Percentiles rank a stretch among this genome's conserved stretches.
These are phyloP conservation scores for Asterophora parasitica DNA, from an alignment of 768 basidiomycete genomes.

Conservation along the genomic window DNA sequence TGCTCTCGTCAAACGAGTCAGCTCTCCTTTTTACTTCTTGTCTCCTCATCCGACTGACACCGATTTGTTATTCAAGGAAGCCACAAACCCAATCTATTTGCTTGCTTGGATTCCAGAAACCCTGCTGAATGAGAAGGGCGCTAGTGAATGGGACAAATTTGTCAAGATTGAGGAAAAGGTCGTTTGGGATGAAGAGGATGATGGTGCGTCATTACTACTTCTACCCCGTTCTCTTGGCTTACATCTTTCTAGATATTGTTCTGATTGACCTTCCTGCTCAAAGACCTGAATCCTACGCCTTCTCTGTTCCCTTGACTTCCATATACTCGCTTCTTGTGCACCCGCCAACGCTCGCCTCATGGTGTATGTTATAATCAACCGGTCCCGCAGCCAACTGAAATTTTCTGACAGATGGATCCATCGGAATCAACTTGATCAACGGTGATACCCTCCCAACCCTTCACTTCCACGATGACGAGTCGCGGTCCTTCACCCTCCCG, in stretches of 20 bases:
- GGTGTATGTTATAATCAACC: slow-evolving; percentile 47
- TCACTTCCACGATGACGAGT: slow-evolving; percentile 97
- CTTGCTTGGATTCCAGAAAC: slow-evolving; percentile 93
- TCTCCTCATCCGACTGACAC: slow-evolving; percentile 1
- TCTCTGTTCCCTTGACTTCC: slow-evolving; percentile 87
- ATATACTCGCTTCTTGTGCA: slow-evolving; percentile 87
- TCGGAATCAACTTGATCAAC: slow-evolving; percentile 84
- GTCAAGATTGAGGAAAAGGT: slow-evolving; percentile 74
- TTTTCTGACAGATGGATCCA: slow-evolving; percentile 63
- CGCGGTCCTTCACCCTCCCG: slow-evolving; percentile 65
- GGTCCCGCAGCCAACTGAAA: slow-evolving; percentile 4
- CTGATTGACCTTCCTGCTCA: slow-evolving; percentile 81
- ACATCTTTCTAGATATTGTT: slow-evolving; percentile 56
- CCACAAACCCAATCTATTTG: slow-evolving; percentile 68
- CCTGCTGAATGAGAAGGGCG: slow-evolving; percentile 75
- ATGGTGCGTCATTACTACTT: slow-evolving; percentile 43
- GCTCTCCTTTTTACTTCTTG: slow-evolving; percentile 21
- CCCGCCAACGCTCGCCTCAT: slow-evolving; percentile 78
- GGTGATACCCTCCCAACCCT: slow-evolving; percentile 84
- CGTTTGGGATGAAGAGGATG: slow-evolving; percentile 58
- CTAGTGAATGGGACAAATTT: slow-evolving; percentile 88
- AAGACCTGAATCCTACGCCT: slow-evolving; percentile 87
- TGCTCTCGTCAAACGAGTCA: slow-evolving; percentile 82
- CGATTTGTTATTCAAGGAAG: slow-evolving; percentile 46
- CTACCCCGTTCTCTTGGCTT: not conserved